A percentile compares a stretch with the other conserved stretches of the same genome.
Evolutionary conservation across 106 monocot genomes (phyloP).

Genomic region (Dioscorea dumetorum): DNA sequence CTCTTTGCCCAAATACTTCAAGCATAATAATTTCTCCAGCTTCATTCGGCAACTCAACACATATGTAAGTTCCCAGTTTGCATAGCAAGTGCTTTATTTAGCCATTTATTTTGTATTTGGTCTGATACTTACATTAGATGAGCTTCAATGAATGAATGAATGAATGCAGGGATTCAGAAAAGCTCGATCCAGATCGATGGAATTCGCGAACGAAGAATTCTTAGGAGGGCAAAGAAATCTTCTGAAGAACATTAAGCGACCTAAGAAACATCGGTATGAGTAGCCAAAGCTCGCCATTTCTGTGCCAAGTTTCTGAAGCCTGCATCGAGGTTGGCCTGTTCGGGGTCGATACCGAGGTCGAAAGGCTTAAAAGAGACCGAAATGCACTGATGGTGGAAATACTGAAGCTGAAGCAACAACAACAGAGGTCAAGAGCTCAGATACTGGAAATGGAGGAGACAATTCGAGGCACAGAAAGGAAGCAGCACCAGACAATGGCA

Average conservation of each 20-base stretch:
- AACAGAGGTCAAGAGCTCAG: slow-evolving; percentile 1
- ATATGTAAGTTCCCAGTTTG: not conserved
- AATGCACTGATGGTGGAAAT: slow-evolving; percentile 5
- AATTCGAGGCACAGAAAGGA: not conserved
- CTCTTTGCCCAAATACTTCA: slow-evolving; percentile 43
- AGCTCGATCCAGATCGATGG: slow-evolving; percentile 6
- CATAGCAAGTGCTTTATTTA: not conserved
- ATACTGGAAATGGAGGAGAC: slow-evolving; percentile 8
- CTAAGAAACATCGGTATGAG: not conserved
- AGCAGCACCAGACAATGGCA: slow-evolving; percentile 8
- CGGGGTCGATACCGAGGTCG: not conserved
- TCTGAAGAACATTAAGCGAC: not conserved
- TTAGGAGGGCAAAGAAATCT: slow-evolving; percentile 6
- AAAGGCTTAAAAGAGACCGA: not conserved
- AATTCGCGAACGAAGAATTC: slow-evolving; percentile 4
- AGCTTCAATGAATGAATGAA: not conserved
- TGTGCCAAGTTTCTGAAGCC: not conserved
- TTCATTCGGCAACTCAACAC: slow-evolving; percentile 41
- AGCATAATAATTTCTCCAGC: slow-evolving; percentile 65
- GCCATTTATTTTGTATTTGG: not conserved
- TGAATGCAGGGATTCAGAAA: slow-evolving; percentile 8
- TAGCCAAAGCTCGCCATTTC: not conserved
- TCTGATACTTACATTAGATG: not conserved
- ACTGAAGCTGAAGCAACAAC: slow-evolving; percentile 3
- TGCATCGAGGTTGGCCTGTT: slow-evolving; percentile 1